Percentiles rank a stretch among this genome's conserved stretches.
These are phyloP conservation scores for Pistacia integerrima DNA, from an alignment of 345 rosid genomes.

Conservation along the genomic window DNA sequence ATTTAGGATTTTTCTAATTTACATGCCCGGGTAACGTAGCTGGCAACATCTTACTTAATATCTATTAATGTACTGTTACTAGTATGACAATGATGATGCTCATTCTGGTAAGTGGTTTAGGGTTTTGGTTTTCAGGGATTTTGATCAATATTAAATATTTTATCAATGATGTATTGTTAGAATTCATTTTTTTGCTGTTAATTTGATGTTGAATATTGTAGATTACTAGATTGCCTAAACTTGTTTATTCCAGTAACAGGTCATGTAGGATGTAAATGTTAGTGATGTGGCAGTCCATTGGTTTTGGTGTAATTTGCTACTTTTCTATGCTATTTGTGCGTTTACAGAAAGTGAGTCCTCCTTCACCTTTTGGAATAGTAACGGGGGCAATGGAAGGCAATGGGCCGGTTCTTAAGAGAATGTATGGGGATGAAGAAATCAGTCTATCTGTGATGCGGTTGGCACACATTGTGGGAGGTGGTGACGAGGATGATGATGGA, in stretches of 20 bases:
- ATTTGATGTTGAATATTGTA: too few species aligned
- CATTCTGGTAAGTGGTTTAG: not conserved
- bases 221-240: too few species aligned
- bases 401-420: conserved; percentile 74
- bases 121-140: not conserved
- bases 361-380: conserved; percentile 60
- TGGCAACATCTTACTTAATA: too few species aligned
- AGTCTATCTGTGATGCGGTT: conserved; percentile 66
- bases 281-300: not conserved
- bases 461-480: conserved; percentile 47
- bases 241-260: too few species aligned
- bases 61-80: not conserved
- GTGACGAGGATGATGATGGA: conserved; percentile 57
- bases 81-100: not conserved
- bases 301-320: not conserved
- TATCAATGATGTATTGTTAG: not conserved
- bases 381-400: conserved; percentile 71
- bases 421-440: conserved; percentile 69
- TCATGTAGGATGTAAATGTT: too few species aligned
- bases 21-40: too few species aligned
- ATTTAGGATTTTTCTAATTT: too few species aligned
- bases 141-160: too few species aligned
- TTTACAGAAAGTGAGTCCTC: conserved; percentile 83
- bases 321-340: not conserved
- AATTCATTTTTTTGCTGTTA: too few species aligned